phyloP scores from a whole-genome alignment of 1,139 yeast species.

The Blastobotrys niveus region DNA sequence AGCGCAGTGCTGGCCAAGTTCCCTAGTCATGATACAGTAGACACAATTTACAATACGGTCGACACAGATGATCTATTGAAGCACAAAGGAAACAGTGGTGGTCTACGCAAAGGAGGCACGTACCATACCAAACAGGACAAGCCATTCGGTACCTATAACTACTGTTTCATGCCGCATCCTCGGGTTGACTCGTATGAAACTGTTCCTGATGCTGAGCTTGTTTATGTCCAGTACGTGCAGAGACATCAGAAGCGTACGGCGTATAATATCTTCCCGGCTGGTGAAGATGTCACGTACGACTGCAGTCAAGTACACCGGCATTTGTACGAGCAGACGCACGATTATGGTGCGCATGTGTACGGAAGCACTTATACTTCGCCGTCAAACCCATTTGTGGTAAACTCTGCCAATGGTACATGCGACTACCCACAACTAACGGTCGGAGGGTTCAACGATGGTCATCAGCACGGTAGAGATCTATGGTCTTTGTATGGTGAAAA shows the following conservation, averaged over 20 bases:
- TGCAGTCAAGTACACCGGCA: conserved; percentile 31
- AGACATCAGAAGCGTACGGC: conserved; percentile 41
- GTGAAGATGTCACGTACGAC: conserved; percentile 23
- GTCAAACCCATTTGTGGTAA: conserved; percentile 17
- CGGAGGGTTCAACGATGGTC: conserved; percentile 37
- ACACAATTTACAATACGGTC: conserved; percentile 2
- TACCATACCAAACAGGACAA: conserved; percentile 2
- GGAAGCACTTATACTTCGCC: conserved; percentile 27
- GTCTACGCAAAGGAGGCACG: conserved; percentile 2
- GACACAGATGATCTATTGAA: conserved; percentile 1
- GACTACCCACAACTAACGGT: conserved; percentile 38
- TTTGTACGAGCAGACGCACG: conserved; percentile 19
- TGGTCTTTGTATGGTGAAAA: conserved; percentile 33
- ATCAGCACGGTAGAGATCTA: conserved; percentile 37
- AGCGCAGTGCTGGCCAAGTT: conserved; percentile 6
- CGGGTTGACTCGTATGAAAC: conserved; percentile 27
- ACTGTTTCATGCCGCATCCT: conserved; percentile 41
- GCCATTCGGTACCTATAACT: conserved; percentile 35
- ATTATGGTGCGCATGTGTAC: conserved; percentile 21
- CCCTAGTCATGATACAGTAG: conserved; percentile 1
- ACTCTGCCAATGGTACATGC: conserved; percentile 31
- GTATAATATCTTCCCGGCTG: conserved; percentile 36
- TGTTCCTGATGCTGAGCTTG: conserved; percentile 29
- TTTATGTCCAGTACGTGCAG: conserved; percentile 38
- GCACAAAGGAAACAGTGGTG: conserved; percentile 8